phyloP scores from a whole-genome alignment of 2,329 filamentous ascomycete genomes.

The Phialophora verrucosa region DNA sequence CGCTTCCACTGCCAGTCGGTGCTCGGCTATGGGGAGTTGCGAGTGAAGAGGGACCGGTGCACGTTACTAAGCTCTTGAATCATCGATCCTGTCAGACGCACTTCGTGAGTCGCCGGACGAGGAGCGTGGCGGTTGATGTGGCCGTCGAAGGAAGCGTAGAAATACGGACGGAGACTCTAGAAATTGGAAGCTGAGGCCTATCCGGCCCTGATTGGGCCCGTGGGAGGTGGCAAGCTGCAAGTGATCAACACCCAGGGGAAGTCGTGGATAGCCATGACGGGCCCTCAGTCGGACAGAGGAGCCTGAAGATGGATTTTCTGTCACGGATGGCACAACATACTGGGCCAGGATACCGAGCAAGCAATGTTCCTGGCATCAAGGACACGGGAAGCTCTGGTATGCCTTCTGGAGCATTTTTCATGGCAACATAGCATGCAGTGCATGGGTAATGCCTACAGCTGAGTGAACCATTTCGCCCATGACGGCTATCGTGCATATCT shows the following conservation, averaged over 20 bases:
- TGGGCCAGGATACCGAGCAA: not conserved
- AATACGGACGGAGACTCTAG: constrained; percentile 10
- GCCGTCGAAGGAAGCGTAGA: not conserved
- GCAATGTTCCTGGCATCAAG: not conserved
- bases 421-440: constrained; percentile 4
- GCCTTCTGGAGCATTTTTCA: constrained; percentile 7
- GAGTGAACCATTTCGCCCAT: constrained; percentile 8
- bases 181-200: constrained; percentile 2
- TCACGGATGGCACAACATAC: constrained; percentile 4
- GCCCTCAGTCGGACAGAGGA: not conserved
- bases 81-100: not conserved
- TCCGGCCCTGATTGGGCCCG: not conserved
- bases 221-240: constrained; percentile 16
- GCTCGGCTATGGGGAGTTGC: constrained; percentile 14
- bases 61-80: not conserved
- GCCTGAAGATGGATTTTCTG: not conserved
- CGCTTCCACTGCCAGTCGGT: constrained; percentile 10
- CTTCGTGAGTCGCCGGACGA: not conserved
- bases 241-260: constrained; percentile 1
- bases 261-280: constrained; percentile 4
- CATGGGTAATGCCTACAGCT: not conserved
- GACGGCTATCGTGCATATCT: constrained; percentile 8
- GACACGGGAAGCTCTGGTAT: constrained; percentile 7
- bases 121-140: constrained; percentile 9
- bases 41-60: not conserved